phyloP scores from a whole-genome alignment of 164 flowering plant species.

The Brasenia schreberi region DNA sequence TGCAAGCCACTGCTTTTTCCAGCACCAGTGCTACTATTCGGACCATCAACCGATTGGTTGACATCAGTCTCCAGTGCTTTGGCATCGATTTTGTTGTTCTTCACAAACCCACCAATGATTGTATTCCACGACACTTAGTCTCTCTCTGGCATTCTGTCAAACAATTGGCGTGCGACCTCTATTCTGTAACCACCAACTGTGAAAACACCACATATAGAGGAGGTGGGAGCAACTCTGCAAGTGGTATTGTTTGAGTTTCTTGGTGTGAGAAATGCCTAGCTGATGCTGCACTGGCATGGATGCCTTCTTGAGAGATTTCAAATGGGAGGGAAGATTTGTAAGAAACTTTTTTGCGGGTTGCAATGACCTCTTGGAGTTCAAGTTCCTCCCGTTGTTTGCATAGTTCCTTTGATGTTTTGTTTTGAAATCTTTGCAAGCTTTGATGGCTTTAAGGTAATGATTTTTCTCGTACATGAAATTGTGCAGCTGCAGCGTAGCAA shows the following conservation, averaged over 20 bases:
- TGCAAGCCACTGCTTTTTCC: background rate
- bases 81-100: background rate
- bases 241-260: slow-evolving; percentile 75
- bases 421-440: slow-evolving; percentile 91
- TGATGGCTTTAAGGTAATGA: slow-evolving; percentile 89
- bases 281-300: slow-evolving; percentile 92
- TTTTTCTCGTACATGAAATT: slow-evolving; percentile 93
- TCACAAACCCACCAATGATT: no score
- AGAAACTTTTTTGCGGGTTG: slow-evolving; percentile 83
- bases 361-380: slow-evolving; percentile 64
- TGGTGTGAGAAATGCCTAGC: slow-evolving; percentile 66
- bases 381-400: slow-evolving; percentile 62
- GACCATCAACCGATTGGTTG: background rate
- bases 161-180: slow-evolving; percentile 23
- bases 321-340: slow-evolving; percentile 92
- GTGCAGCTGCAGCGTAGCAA: slow-evolving; percentile 86
- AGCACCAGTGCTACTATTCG: background rate
- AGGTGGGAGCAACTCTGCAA: slow-evolving; percentile 93
- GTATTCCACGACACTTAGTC: no score
- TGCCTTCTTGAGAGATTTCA: slow-evolving; percentile 92
- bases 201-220: slow-evolving; percentile 86
- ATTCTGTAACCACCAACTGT: slow-evolving; percentile 77
- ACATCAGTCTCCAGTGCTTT: background rate
- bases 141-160: no score
- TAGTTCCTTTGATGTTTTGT: slow-evolving; percentile 85